A percentile compares a stretch with the other conserved stretches of the same genome.
These are phyloP conservation scores for Paracoccidioides brasiliensis DNA, from an alignment of 2,329 filamentous ascomycete species.

Conservation along the genomic window DNA sequence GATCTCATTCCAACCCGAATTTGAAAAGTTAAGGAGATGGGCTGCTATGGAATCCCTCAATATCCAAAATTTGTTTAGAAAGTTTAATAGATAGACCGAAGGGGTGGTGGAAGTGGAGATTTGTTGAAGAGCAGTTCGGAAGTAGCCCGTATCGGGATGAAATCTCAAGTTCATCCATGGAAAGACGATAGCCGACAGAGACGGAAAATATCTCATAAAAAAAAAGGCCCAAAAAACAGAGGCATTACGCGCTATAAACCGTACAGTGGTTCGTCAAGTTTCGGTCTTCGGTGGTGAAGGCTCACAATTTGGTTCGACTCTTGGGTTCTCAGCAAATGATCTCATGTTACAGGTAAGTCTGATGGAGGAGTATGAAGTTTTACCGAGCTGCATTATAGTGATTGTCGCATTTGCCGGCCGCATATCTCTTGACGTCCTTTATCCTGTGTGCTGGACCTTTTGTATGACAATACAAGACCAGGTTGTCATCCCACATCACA, in stretches of 20 bases:
- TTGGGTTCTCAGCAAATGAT: not conserved
- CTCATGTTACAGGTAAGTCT: not conserved
- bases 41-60: not conserved
- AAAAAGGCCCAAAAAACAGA: not conserved
- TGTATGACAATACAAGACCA: not conserved
- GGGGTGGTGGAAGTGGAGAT: not conserved
- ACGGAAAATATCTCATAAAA: not conserved
- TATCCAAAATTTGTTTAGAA: not conserved
- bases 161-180: not conserved
- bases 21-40: not conserved
- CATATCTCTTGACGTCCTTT: not conserved
- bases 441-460: not conserved
- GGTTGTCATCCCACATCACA: not conserved
- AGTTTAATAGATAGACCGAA: not conserved
- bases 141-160: no score
- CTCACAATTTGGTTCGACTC: not conserved
- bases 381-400: not conserved
- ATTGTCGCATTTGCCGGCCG: not conserved
- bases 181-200: not conserved
- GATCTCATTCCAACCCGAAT: not conserved
- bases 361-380: not conserved
- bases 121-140: not conserved
- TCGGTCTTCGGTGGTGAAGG: not conserved
- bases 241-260: not conserved
- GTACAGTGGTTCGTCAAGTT: not conserved